Evolutionary conservation across 2,329 filamentous ascomycete genomes (phyloP).

Genomic region (Paecilomyces variotii): DNA sequence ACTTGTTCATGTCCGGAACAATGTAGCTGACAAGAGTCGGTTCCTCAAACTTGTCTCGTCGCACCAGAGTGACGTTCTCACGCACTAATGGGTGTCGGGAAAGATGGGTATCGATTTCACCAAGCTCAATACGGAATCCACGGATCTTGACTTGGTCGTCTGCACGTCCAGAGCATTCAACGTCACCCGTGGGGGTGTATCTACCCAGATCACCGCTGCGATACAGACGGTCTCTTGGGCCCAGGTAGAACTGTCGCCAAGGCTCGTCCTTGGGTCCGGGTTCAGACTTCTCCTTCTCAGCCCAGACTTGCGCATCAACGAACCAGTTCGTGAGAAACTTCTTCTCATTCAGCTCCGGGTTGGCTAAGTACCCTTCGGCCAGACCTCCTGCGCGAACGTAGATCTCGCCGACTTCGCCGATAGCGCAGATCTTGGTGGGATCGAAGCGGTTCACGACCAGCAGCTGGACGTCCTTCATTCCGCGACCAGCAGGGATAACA

Average conservation of each 20-base stretch:
- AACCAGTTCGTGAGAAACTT: conserved; percentile 89
- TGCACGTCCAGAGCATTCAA: conserved; percentile 69
- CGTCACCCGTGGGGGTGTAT: conserved; percentile 62
- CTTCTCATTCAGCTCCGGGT: conserved; percentile 54
- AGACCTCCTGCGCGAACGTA: conserved; percentile 75
- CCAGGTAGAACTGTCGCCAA: conserved; percentile 72
- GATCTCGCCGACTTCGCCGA: conserved; percentile 79
- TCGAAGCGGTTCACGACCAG: conserved; percentile 69
- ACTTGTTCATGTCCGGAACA: conserved; percentile 70
- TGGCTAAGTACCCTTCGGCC: conserved; percentile 69
- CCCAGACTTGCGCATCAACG: conserved; percentile 63
- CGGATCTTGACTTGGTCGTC: conserved; percentile 94
- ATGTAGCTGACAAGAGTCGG: conserved; percentile 82
- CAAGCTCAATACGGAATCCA: conserved; percentile 89
- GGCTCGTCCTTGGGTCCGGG: conserved; percentile 51
- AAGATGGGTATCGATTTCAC: conserved; percentile 82
- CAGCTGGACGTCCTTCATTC: conserved; percentile 84
- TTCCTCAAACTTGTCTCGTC: conserved; percentile 78
- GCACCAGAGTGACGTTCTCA: conserved; percentile 78
- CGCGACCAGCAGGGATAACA: conserved; percentile 72
- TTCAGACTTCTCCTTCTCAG: conserved; percentile 52
- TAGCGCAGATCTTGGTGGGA: conserved; percentile 60
- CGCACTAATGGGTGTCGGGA: conserved; percentile 66
- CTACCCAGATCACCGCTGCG: conserved; percentile 78
- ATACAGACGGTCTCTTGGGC: conserved; percentile 79